These are phyloP conservation scores for Chenopodium suecicum DNA, from an alignment of 148 eudicot genomes.

Conservation along the genomic window DNA sequence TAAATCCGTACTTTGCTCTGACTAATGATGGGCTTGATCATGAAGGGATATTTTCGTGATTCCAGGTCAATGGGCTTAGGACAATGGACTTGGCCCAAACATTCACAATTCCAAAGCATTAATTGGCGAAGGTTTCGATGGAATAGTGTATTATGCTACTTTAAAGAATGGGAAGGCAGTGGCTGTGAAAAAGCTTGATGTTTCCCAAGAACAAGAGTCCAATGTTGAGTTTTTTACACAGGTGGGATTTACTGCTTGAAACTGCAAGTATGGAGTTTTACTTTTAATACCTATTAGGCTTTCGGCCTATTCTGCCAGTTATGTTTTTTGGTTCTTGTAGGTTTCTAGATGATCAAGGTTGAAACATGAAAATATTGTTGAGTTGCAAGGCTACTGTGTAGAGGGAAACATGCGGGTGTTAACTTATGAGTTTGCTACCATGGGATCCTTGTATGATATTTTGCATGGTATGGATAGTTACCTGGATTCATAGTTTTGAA, in stretches of 20 bases:
- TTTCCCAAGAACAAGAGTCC: conserved; percentile 56
- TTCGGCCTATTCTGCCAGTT: background rate
- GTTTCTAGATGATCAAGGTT: conserved; percentile 53
- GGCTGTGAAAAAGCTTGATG: conserved; percentile 70
- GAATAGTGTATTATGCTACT: conserved; percentile 62
- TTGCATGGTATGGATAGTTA: conserved; percentile 44
- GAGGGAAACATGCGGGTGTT: conserved; percentile 59
- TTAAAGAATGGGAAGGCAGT: conserved; percentile 51
- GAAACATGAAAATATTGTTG: conserved; percentile 59
- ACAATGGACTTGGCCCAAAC: no score
- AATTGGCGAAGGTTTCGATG: conserved; percentile 71
- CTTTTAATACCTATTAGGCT: background rate
- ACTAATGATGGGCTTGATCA: no score
- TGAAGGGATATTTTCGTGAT: no score
- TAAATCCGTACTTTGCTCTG: no score
- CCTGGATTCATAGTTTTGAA: background rate
- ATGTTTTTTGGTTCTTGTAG: conserved; percentile 25
- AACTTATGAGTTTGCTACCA: conserved; percentile 66
- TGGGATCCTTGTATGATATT: conserved; percentile 68
- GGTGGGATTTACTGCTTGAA: conserved; percentile 31
- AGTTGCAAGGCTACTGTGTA: conserved; percentile 62
- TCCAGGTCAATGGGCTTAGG: no score
- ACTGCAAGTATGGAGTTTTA: background rate
- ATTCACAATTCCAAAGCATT: conserved; percentile 36
- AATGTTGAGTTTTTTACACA: conserved; percentile 59